Conservation (phyloP, 192 early-diverging fungal species). For the Piromyces finnis region DNA sequence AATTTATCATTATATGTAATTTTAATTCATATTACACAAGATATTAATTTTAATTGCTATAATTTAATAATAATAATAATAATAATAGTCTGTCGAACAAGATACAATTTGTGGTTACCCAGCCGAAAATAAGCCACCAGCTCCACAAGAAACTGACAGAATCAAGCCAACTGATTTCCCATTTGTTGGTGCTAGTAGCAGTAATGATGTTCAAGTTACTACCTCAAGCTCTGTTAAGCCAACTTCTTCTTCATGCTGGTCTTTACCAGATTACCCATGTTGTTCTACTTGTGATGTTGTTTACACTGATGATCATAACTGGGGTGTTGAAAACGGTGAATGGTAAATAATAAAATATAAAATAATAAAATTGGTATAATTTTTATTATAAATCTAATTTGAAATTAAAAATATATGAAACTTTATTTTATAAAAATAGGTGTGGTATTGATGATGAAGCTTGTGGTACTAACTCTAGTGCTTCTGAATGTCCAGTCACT, state of each 20-base stretch:
- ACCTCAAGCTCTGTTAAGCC: not conserved
- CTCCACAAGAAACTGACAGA: not conserved
- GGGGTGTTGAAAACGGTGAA: not conserved
- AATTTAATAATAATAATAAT: not conserved
- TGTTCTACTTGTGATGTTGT: not conserved
- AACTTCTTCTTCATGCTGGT: not conserved
- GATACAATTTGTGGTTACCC: not conserved
- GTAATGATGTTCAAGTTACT: not conserved
- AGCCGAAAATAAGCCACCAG: not conserved
- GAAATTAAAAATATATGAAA: no score
- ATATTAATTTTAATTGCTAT: no score
- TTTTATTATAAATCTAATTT: no score
- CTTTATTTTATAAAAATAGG: no score
- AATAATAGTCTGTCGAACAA: not conserved
- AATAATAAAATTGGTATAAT: no score
- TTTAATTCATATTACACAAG: no score
- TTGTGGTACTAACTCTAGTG: not conserved
- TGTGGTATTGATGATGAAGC: not conserved
- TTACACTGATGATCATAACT: not conserved
- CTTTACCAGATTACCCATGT: not conserved
- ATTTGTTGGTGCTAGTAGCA: not conserved
- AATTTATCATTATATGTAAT: no score
- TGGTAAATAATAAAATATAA: not conserved
- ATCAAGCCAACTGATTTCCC: not conserved
- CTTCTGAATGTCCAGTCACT: not conserved